Conservation (phyloP, 768 basidiomycete species). For the Lentinula boryana region DNA sequence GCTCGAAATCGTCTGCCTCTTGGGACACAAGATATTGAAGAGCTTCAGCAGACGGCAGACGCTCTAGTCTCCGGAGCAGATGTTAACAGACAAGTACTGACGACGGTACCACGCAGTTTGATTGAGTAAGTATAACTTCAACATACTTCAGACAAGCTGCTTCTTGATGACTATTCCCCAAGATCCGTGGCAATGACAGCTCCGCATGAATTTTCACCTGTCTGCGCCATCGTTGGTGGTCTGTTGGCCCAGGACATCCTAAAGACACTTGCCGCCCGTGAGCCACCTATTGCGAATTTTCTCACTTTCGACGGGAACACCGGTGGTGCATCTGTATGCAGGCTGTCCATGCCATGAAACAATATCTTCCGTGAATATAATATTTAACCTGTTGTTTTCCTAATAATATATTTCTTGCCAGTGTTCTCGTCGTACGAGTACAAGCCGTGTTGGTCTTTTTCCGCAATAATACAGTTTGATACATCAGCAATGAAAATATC, state of each 20-base stretch:
- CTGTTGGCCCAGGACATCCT: constrained; percentile 93
- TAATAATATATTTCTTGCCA: too few species aligned
- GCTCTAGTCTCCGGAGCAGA: constrained; percentile 52
- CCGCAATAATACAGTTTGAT: too few species aligned
- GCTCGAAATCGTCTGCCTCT: constrained; percentile 56
- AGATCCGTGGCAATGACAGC: constrained; percentile 72
- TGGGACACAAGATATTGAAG: constrained; percentile 36
- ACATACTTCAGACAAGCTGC: constrained; percentile 6
- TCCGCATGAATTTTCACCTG: constrained; percentile 82
- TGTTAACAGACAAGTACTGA: constrained; percentile 65
- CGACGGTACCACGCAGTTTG: constrained; percentile 48
- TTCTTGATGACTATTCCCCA: constrained; percentile 7
- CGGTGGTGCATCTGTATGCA: constrained; percentile 67
- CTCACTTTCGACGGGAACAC: constrained; percentile 83
- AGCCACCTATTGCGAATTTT: constrained; percentile 91
- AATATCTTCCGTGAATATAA: not conserved
- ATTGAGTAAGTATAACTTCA: constrained; percentile 47
- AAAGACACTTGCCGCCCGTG: constrained; percentile 84
- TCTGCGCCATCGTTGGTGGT: constrained; percentile 93
- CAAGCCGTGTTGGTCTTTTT: too few species aligned
- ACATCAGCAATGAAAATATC: too few species aligned
- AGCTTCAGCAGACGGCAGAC: constrained; percentile 63
- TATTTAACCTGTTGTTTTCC: too few species aligned
- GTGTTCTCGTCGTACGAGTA: too few species aligned
- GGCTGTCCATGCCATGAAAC: constrained; percentile 39